phyloP scores from a whole-genome alignment of 129 eudicot genomes.

The Artemisia annua region DNA sequence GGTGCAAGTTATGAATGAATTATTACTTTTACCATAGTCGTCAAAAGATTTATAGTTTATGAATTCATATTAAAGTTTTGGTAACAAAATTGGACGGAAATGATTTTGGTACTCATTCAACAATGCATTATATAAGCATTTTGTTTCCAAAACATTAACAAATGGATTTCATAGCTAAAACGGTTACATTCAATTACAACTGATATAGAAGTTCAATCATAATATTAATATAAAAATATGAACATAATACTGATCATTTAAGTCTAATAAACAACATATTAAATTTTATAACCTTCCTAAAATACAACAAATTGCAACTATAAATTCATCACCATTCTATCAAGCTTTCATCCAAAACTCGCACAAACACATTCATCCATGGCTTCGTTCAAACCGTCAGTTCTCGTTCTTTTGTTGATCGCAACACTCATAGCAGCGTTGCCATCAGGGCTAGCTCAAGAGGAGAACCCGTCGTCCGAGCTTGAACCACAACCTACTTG shows the following conservation, averaged over 20 bases:
- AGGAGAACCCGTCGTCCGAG: neutral
- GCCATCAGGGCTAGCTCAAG: slow-evolving; percentile 16
- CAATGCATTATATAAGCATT: no score
- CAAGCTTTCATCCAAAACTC: slow-evolving; percentile 23
- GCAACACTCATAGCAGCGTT: neutral
- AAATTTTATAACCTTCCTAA: slow-evolving; percentile 7
- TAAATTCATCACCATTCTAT: slow-evolving; percentile 24
- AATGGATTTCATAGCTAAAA: neutral
- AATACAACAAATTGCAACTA: slow-evolving; percentile 23
- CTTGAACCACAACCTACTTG: slow-evolving; percentile 6
- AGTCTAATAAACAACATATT: neutral
- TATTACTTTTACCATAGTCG: no score
- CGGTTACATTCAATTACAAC: neutral
- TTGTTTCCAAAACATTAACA: neutral
- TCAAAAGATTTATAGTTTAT: no score
- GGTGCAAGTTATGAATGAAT: no score
- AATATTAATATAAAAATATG: slow-evolving; percentile 5
- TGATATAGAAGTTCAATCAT: slow-evolving; percentile 11
- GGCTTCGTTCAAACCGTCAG: slow-evolving; percentile 13
- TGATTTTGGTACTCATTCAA: no score
- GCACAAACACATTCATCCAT: slow-evolving; percentile 22
- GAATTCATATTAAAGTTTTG: no score
- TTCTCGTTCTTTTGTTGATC: slow-evolving; percentile 8
- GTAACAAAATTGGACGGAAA: no score
- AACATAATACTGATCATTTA: slow-evolving; percentile 8